Evolutionary conservation across 2,329 filamentous ascomycete species (phyloP).

Genomic region (Claviceps purpurea): DNA sequence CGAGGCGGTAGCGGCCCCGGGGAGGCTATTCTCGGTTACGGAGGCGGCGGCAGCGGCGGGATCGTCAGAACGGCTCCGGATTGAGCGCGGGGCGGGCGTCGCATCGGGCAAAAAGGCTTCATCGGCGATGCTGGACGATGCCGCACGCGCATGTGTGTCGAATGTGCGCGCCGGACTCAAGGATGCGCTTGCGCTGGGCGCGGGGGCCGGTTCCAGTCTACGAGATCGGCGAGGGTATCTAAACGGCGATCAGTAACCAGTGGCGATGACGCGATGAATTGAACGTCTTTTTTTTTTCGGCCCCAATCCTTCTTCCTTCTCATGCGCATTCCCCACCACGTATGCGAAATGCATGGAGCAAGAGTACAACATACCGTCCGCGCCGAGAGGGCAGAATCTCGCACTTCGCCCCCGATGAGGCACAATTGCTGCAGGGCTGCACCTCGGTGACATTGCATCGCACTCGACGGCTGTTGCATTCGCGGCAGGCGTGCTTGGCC

Average conservation of each 20-base stretch:
- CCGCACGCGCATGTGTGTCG: constrained; percentile 1
- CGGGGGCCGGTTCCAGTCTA: constrained; percentile 7
- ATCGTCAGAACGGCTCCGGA: neutral
- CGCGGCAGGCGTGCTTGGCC: constrained; percentile 22
- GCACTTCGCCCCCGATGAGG: constrained; percentile 13
- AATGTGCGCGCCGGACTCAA: neutral
- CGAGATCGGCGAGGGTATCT: constrained; percentile 15
- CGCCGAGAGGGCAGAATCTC: constrained; percentile 21
- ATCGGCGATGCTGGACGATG: constrained; percentile 3
- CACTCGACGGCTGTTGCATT: constrained; percentile 21
- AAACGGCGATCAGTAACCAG: neutral
- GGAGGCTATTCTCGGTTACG: constrained; percentile 2
- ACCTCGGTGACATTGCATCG: constrained; percentile 22
- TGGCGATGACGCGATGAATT: neutral
- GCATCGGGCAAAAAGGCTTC: neutral
- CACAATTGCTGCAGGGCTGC: constrained; percentile 21
- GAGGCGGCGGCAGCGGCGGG: constrained; percentile 7
- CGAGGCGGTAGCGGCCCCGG: constrained; percentile 8
- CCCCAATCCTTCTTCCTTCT: too few relatives aligned
- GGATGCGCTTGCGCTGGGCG: neutral
- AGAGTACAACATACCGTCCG: constrained; percentile 15
- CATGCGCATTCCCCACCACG: neutral
- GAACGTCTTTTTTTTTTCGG: neutral
- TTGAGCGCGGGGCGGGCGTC: neutral
- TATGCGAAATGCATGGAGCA: neutral